These are phyloP conservation scores for Heterococcus sp. DNA, from an alignment of 108 stramenopile genomes.

Conservation along the genomic window DNA sequence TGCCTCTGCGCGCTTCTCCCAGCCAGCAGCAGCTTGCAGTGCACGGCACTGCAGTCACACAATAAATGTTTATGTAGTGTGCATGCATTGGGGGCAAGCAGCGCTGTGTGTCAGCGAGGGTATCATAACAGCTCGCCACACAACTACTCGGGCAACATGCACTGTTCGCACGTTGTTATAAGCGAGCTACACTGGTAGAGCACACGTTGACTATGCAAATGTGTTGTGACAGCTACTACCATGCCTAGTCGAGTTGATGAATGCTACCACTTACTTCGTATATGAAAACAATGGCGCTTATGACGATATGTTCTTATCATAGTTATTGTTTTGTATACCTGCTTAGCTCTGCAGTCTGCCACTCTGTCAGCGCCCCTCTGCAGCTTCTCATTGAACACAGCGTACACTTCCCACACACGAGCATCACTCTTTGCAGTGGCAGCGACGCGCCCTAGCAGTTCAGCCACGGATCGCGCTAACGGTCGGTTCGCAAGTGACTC, in stretches of 20 bases:
- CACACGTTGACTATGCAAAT: neutral
- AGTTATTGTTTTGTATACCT: neutral
- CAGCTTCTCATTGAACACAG: conserved; percentile 12
- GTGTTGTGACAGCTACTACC: neutral
- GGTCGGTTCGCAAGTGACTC: neutral
- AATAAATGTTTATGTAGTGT: too few relatives aligned
- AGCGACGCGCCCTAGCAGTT: conserved; percentile 14
- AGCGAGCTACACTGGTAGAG: neutral
- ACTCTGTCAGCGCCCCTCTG: neutral
- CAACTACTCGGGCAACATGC: too few relatives aligned
- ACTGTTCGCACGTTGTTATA: conserved; percentile 1
- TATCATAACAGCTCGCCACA: too few relatives aligned
- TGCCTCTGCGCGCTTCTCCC: conserved; percentile 10
- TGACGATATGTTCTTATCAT: neutral
- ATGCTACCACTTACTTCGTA: neutral
- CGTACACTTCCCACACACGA: conserved; percentile 17
- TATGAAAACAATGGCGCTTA: neutral
- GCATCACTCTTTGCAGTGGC: neutral
- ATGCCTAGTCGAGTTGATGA: neutral
- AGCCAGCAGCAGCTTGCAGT: neutral
- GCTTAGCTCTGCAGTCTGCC: neutral
- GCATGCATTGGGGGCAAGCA: too few relatives aligned
- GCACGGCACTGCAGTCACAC: conserved; percentile 30
- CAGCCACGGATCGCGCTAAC: conserved; percentile 6
- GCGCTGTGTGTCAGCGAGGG: too few relatives aligned